Percentiles rank a stretch among this genome's conserved stretches.
These are phyloP conservation scores for Rutstroemia sp. DNA, from an alignment of 2,329 filamentous ascomycete genomes.

Conservation along the genomic window DNA sequence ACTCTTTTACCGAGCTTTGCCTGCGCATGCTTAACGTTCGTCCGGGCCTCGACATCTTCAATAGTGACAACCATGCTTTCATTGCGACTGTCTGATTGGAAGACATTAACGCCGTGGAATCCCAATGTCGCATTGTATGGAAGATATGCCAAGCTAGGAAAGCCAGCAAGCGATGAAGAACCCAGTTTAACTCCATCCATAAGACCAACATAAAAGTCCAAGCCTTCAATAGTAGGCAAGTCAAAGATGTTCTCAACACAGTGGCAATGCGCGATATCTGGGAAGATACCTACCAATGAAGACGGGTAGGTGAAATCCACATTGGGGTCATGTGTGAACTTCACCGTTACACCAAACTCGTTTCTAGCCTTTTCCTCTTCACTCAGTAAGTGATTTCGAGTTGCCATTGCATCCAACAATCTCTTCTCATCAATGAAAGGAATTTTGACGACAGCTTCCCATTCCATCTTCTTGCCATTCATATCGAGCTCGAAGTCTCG, in stretches of 20 bases:
- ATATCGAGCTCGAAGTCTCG: constrained; percentile 96
- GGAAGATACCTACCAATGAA: constrained; percentile 82
- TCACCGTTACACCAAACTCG: constrained; percentile 83
- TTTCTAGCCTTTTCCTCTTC: constrained; percentile 77
- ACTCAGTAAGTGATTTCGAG: constrained; percentile 71
- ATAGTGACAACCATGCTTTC: constrained; percentile 93
- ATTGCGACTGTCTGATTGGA: constrained; percentile 91
- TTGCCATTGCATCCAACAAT: constrained; percentile 75
- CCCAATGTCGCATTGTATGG: constrained; percentile 75
- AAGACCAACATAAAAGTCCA: constrained; percentile 78
- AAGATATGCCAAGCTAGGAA: constrained; percentile 81
- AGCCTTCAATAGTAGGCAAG: constrained; percentile 81
- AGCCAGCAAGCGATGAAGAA: constrained; percentile 78
- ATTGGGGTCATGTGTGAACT: constrained; percentile 79
- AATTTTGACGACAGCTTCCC: constrained; percentile 98
- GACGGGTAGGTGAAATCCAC: constrained; percentile 80
- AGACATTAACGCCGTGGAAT: constrained; percentile 88
- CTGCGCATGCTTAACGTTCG: constrained; percentile 66
- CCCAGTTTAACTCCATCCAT: constrained; percentile 80
- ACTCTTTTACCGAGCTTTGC: constrained; percentile 76
- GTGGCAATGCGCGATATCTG: constrained; percentile 76
- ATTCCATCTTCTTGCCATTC: constrained; percentile 99
- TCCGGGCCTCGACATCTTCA: constrained; percentile 62
- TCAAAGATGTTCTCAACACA: constrained; percentile 97
- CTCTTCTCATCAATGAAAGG: constrained; percentile 95